These are phyloP conservation scores for Ambrosiella beaveri DNA, from an alignment of 2,329 filamentous ascomycete genomes.

Conservation along the genomic window DNA sequence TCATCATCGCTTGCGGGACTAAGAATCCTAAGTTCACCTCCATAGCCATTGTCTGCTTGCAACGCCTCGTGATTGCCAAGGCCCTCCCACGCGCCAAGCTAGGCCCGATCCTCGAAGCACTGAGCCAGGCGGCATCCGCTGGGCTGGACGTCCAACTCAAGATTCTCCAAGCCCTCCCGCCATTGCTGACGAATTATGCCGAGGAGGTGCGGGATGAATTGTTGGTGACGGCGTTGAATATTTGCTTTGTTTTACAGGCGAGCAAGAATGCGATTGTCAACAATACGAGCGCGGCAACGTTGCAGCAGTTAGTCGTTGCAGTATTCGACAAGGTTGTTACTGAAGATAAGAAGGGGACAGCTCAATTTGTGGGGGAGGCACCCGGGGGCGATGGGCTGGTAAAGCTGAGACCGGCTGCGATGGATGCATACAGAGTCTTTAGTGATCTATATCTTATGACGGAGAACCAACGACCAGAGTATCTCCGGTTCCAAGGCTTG, in stretches of 20 bases:
- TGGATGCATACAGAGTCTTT: conserved; percentile 74
- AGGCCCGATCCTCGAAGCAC: conserved; percentile 70
- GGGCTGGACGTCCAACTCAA: conserved; percentile 84
- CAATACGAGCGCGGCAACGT: conserved; percentile 87
- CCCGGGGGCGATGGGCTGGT: conserved; percentile 47
- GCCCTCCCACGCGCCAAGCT: conserved; percentile 65
- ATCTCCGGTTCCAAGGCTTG: conserved; percentile 61
- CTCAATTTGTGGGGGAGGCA: conserved; percentile 47
- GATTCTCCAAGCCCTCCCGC: conserved; percentile 80
- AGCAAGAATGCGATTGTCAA: conserved; percentile 90
- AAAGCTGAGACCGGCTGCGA: conserved; percentile 54
- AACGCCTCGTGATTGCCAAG: conserved; percentile 67
- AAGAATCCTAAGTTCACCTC: conserved; percentile 80
- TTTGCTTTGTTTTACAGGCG: conserved; percentile 78
- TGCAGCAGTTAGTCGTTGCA: conserved; percentile 82
- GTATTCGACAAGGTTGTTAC: conserved; percentile 80
- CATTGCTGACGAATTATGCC: conserved; percentile 78
- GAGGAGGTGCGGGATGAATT: conserved; percentile 64
- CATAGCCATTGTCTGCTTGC: conserved; percentile 75
- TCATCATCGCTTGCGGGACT: conserved; percentile 80
- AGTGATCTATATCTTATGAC: conserved; percentile 79
- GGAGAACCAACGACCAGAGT: conserved; percentile 67
- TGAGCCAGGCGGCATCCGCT: conserved; percentile 69
- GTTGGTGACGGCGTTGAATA: conserved; percentile 66
- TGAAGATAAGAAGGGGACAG: conserved; percentile 56